Conservation (phyloP, 768 basidiomycete genomes). For the Tubosaeta sp. region DNA sequence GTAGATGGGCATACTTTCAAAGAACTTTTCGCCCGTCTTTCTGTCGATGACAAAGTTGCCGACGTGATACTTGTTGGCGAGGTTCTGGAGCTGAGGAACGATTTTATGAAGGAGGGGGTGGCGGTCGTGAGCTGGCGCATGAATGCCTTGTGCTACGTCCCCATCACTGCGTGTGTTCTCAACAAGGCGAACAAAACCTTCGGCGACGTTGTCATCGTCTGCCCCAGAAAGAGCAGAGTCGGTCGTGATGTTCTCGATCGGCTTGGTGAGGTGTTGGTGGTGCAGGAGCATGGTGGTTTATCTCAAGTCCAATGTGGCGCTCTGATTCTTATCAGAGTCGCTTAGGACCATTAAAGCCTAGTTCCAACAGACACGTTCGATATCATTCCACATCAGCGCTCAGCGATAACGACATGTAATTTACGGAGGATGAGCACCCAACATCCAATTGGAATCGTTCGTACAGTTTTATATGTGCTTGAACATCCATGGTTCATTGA, state of each 20-base stretch:
- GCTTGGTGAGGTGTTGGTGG: conserved; percentile 20
- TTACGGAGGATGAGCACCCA: too few relatives aligned
- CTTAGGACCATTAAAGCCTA: not conserved
- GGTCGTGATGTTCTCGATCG: conserved; percentile 25
- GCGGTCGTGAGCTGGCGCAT: conserved; percentile 30
- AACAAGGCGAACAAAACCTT: conserved; percentile 18
- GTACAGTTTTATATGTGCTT: too few relatives aligned
- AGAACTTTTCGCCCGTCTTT: conserved; percentile 47
- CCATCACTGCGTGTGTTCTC: conserved; percentile 12
- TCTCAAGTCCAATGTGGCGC: not conserved
- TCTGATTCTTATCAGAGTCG: not conserved
- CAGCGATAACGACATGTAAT: too few relatives aligned
- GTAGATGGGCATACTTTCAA: conserved; percentile 75
- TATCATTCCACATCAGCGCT: too few relatives aligned
- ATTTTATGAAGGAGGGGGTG: conserved; percentile 42
- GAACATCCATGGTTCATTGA: too few relatives aligned
- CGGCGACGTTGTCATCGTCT: conserved; percentile 18
- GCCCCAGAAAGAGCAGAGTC: conserved; percentile 15
- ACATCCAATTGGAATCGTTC: too few relatives aligned
- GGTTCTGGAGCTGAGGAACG: conserved; percentile 52
- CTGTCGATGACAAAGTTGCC: conserved; percentile 57
- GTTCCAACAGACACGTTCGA: not conserved
- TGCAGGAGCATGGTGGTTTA: conserved; percentile 13
- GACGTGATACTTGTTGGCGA: conserved; percentile 49
- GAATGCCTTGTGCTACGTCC: conserved; percentile 26